These are phyloP conservation scores for Colletotrichum falcatum DNA, from an alignment of 2,329 filamentous ascomycete genomes.

Conservation along the genomic window DNA sequence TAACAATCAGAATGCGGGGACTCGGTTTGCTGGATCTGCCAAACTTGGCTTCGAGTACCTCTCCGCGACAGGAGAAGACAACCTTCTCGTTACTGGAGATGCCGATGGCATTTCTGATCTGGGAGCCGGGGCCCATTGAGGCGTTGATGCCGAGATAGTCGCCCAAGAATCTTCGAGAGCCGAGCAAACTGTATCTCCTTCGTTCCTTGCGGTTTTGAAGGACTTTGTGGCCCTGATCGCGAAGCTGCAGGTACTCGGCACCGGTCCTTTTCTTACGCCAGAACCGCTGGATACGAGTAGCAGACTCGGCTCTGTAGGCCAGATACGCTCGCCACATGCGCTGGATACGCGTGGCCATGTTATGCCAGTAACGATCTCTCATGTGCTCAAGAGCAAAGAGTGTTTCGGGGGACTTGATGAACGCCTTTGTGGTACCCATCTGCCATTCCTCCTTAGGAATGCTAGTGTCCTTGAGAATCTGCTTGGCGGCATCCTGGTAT, in stretches of 20 bases:
- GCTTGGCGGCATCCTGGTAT: slow-evolving; percentile 85
- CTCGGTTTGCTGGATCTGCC: slow-evolving; percentile 95
- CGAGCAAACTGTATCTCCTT: slow-evolving; percentile 88
- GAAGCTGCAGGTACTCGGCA: slow-evolving; percentile 86
- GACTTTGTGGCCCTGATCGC: slow-evolving; percentile 87
- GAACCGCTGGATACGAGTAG: slow-evolving; percentile 92
- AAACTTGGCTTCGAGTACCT: slow-evolving; percentile 93
- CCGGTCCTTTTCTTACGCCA: slow-evolving; percentile 95
- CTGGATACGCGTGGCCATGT: slow-evolving; percentile 98
- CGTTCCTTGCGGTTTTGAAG: slow-evolving; percentile 90
- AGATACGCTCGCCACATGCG: slow-evolving; percentile 97
- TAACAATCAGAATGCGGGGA: slow-evolving; percentile 86
- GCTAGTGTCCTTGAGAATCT: slow-evolving; percentile 95
- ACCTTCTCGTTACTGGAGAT: slow-evolving; percentile 79
- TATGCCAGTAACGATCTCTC: slow-evolving; percentile 98
- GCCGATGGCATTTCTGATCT: slow-evolving; percentile 80
- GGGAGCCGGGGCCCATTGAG: slow-evolving; percentile 80
- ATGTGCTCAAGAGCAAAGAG: slow-evolving; percentile 97
- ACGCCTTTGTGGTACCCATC: slow-evolving; percentile 95
- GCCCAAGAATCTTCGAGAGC: slow-evolving; percentile 91
- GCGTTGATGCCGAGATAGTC: slow-evolving; percentile 95
- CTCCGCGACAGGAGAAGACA: slow-evolving; percentile 91
- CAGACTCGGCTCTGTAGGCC: slow-evolving; percentile 90
- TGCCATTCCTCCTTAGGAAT: slow-evolving; percentile 97
- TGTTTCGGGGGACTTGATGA: slow-evolving; percentile 98